These are phyloP conservation scores for Pyrus hybrid DNA, from an alignment of 331 rosid genomes.

Conservation along the genomic window DNA sequence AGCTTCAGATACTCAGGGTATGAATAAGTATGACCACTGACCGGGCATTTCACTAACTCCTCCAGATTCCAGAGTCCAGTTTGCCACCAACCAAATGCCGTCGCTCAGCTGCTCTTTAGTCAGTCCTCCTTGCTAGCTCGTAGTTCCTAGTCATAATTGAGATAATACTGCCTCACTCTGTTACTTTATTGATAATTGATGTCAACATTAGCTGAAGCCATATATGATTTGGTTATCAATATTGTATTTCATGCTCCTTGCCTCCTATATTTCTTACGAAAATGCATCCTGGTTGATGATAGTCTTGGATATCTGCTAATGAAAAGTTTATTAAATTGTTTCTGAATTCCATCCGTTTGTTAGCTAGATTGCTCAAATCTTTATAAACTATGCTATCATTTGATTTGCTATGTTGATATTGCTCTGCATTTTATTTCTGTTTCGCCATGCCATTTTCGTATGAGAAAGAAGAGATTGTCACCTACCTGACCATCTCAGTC, in stretches of 20 bases:
- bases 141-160: neutral
- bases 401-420: neutral
- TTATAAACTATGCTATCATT: neutral
- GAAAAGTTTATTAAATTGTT: neutral
- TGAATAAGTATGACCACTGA: slow-evolving; percentile 17
- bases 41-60: neutral
- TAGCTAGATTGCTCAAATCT: neutral
- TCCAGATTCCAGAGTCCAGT: neutral
- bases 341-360: neutral
- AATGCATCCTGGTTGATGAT: neutral
- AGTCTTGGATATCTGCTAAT: neutral
- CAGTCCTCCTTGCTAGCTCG: neutral
- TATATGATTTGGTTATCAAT: neutral
- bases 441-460: neutral
- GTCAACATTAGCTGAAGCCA: neutral
- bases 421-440: neutral
- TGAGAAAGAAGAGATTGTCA: neutral
- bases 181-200: too few species aligned
- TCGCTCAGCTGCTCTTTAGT: neutral
- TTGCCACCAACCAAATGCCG: neutral
- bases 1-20: slow-evolving; percentile 97
- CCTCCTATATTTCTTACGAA: neutral
- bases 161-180: neutral
- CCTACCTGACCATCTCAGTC: neutral
- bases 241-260: slow-evolving; percentile 1